phyloP scores from a whole-genome alignment of 2,329 filamentous ascomycete genomes.

The Alternaria burnsii region DNA sequence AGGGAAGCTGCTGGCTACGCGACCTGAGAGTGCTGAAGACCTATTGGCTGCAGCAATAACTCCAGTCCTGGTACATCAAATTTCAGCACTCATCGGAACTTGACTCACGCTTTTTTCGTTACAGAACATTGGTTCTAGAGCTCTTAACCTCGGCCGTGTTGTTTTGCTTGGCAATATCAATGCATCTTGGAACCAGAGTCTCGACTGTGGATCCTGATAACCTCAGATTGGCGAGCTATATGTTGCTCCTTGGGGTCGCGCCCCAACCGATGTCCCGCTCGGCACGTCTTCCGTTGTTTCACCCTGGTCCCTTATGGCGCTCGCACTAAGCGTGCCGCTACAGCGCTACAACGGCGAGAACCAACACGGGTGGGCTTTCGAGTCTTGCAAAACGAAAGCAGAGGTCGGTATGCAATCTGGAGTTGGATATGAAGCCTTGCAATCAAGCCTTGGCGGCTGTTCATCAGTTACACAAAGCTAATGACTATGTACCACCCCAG shows the following conservation, averaged over 20 bases:
- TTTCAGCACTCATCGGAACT: neutral
- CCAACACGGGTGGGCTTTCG: neutral
- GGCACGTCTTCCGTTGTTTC: constrained; percentile 21
- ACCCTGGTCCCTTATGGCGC: constrained; percentile 17
- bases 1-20: neutral
- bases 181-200: neutral
- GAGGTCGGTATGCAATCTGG: neutral
- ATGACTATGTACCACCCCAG: neutral
- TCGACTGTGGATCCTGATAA: neutral
- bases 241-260: neutral
- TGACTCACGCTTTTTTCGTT: neutral
- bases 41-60: neutral
- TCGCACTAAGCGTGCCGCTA: constrained; percentile 13
- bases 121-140: neutral
- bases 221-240: neutral
- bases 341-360: constrained; percentile 3
- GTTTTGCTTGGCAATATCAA: neutral
- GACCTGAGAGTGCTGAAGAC: neutral
- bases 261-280: constrained; percentile 23
- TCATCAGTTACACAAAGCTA: constrained; percentile 1
- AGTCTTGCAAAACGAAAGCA: neutral
- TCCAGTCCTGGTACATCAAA: neutral
- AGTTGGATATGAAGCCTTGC: neutral
- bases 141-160: neutral
- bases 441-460: neutral